phyloP scores from a whole-genome alignment of 169 alveolate species.

The Besnoitia besnoiti region DNA sequence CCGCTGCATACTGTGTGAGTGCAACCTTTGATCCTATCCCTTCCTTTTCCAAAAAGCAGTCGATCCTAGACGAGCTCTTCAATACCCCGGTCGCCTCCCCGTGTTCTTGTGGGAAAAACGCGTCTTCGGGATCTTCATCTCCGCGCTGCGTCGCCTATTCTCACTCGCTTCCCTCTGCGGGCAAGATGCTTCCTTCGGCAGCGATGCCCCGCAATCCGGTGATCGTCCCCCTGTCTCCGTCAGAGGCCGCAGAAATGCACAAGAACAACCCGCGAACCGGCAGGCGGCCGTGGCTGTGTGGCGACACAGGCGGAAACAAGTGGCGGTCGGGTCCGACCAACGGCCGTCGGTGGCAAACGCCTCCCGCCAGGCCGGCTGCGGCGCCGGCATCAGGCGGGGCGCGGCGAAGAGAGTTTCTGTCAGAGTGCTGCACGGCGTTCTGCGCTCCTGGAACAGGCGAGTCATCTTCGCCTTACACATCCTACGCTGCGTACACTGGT shows the following conservation, averaged over 20 bases:
- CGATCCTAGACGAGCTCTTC: too few species aligned
- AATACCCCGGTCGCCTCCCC: too few species aligned
- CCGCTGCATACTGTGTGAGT: too few species aligned
- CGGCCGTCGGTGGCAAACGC: background rate
- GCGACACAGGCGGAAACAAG: background rate
- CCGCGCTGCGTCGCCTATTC: background rate
- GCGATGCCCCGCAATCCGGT: background rate
- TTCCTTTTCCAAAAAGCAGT: too few species aligned
- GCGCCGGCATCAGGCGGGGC: background rate
- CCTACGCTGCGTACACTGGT: background rate
- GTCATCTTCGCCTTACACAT: background rate
- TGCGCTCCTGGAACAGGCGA: background rate
- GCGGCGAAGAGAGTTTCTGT: background rate
- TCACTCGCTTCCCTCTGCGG: background rate
- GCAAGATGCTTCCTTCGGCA: background rate
- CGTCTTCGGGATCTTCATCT: background rate
- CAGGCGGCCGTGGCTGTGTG: constrained; percentile 15
- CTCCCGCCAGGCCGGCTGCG: background rate
- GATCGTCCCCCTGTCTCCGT: constrained; percentile 5
- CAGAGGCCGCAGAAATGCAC: background rate
- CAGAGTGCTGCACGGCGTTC: background rate
- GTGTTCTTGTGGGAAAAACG: too few species aligned
- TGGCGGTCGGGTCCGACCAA: background rate
- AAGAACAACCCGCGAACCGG: background rate
- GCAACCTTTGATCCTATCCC: too few species aligned